phyloP scores from a whole-genome alignment of 2,329 filamentous ascomycete genomes.

The Trichoderma sp. region DNA sequence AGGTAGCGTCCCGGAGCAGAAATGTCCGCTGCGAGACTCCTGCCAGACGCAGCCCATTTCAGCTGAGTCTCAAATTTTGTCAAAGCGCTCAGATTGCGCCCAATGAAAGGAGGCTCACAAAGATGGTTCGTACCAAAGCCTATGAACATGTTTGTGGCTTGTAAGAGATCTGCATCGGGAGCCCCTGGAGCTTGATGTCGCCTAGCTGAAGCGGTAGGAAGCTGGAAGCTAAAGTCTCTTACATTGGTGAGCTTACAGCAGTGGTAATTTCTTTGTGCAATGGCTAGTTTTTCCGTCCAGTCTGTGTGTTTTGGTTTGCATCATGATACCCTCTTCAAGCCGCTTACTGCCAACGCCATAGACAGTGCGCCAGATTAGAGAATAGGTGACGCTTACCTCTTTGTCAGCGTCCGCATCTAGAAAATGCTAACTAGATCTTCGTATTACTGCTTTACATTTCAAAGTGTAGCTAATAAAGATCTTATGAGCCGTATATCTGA shows the following conservation, averaged over 20 bases:
- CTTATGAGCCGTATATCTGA: background rate
- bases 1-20: background rate
- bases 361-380: background rate
- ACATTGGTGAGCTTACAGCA: background rate
- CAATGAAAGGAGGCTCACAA: background rate
- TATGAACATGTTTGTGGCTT: background rate
- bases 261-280: background rate
- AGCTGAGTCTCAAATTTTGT: background rate
- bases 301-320: background rate
- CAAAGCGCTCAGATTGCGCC: background rate
- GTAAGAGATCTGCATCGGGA: background rate
- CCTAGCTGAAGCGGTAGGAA: background rate
- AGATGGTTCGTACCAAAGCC: background rate
- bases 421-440: too few species aligned
- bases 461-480: background rate
- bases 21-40: background rate
- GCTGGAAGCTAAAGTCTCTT: background rate
- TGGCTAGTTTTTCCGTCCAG: background rate
- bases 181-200: background rate
- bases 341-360: background rate
- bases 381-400: background rate
- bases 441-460: too few species aligned
- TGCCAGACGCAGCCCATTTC: background rate
- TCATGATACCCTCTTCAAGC: background rate
- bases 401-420: too few species aligned